Base-by-base conservation (phyloP, 2,329 filamentous ascomycete species). In the Knufia fluminis region DNA sequence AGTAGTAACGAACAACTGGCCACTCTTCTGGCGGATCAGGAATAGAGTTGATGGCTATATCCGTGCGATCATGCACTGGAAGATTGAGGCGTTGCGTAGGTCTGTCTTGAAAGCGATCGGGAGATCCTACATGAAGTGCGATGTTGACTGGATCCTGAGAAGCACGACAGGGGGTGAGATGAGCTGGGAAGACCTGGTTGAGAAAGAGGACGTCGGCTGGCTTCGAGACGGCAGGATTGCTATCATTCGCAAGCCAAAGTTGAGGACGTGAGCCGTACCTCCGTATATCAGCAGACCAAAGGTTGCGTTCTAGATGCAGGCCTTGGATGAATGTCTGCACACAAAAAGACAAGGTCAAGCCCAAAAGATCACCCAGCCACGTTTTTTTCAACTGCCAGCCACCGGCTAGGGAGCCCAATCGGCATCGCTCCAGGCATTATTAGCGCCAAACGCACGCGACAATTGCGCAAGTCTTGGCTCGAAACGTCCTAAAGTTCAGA, bases 51-150 rank as follows among this genome's bases (percentile, higher is more conserved):
- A 96, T 68, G 86, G 86, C 7, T 85, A 94, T 66, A 78, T 85
- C 64, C 78, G 83, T 32, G 79, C 81, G 49, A 69, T 98, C 50
- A 82, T 97, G 74, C 85, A 88, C 61, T 91, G 82, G 72, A 85
- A 86, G 7, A 85, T 87, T 58, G 77, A 80, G 20, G 74, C 77
- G n/a, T 75, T 96, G 62, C 75, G 85, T 57, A 72, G 79, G 57
- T 84, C 90, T 66, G 80, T 86, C 28, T 71, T 97, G 58, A 94
- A 95, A 71, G 92, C 89, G 63, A 78, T 97, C 48, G 89, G 88
- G 1, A 78, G 82, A 61, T 78, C 83, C 3, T 98, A 98, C 65
- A 68, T 96, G 56, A 79, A 70, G 17, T 82, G 88, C 7, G 85
- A 83, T 64, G 68, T 95, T 45, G 86, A 92, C 67, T 76, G 74